These are phyloP conservation scores for Choiromyces venosus DNA, from an alignment of 495 filamentous ascomycete genomes.

Conservation along the genomic window DNA sequence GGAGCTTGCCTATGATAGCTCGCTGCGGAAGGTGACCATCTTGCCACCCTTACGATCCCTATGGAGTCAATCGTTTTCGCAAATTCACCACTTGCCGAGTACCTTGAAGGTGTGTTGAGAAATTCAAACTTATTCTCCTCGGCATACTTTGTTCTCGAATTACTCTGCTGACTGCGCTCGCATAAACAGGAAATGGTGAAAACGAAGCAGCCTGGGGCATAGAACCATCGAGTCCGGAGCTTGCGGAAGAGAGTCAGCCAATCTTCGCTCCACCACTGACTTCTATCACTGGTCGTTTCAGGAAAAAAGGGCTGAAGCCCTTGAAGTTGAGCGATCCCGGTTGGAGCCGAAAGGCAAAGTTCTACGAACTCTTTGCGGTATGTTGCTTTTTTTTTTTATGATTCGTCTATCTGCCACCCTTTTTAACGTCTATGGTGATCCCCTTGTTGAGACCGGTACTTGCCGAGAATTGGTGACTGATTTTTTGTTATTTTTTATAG, in stretches of 20 bases:
- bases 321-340: conserved; percentile 32
- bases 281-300: conserved; percentile 42
- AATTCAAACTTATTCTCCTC: conserved; percentile 31
- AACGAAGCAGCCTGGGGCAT: conserved; percentile 48
- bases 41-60: conserved; percentile 26
- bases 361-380: conserved; percentile 41
- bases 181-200: conserved; percentile 48
- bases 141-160: conserved; percentile 6
- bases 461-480: conserved; percentile 36
- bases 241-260: conserved; percentile 21
- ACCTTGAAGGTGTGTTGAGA: conserved; percentile 71
- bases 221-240: conserved; percentile 40
- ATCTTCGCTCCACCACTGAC: conserved; percentile 37
- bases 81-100: conserved; percentile 84
- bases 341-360: conserved; percentile 28
- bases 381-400: conserved; percentile 12
- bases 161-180: conserved; percentile 26
- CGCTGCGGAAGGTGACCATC: conserved; percentile 24
- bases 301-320: conserved; percentile 21
- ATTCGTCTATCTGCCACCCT: conserved; percentile 13
- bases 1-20: conserved; percentile 25
- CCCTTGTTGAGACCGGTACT: conserved; percentile 4
- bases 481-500: conserved; percentile 38
- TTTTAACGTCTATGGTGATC: conserved; percentile 30
- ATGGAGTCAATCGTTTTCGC: conserved; percentile 94